Conservation (phyloP, 2,329 filamentous ascomycete species). For the Cladosporium sp. region DNA sequence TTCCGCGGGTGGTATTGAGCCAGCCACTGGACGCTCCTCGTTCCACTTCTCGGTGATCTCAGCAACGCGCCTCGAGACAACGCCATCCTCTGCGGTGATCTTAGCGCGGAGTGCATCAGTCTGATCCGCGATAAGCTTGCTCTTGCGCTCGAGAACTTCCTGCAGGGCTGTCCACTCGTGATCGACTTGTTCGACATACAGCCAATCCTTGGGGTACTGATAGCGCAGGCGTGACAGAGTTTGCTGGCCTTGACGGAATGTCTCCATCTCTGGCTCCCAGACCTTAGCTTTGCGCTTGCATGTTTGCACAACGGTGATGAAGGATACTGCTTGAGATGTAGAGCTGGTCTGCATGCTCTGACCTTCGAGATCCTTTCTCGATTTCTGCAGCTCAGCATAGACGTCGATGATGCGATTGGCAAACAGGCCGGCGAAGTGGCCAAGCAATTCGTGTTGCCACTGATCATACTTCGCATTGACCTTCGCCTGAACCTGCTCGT, state of each 20-base stretch:
- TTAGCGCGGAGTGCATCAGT: slow-evolving; percentile 92
- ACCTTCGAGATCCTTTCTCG: slow-evolving; percentile 81
- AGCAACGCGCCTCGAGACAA: slow-evolving; percentile 80
- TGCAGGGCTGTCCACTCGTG: slow-evolving; percentile 93
- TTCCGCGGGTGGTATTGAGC: slow-evolving; percentile 83
- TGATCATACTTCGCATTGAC: slow-evolving; percentile 99
- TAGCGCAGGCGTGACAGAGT: slow-evolving; percentile 88
- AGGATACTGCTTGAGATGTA: slow-evolving; percentile 93
- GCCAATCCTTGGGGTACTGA: slow-evolving; percentile 89
- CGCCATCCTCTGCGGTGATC: slow-evolving; percentile 87
- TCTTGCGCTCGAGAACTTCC: slow-evolving; percentile 86
- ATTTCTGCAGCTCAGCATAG: slow-evolving; percentile 85
- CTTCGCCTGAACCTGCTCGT: slow-evolving; percentile 97
- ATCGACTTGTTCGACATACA: slow-evolving; percentile 93
- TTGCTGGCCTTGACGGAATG: slow-evolving; percentile 92
- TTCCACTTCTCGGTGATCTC: slow-evolving; percentile 88
- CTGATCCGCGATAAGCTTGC: slow-evolving; percentile 93
- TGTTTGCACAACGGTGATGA: slow-evolving; percentile 96
- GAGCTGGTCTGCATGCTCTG: slow-evolving; percentile 92
- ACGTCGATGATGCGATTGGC: slow-evolving; percentile 89
- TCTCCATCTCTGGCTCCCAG: slow-evolving; percentile 94
- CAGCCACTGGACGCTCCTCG: slow-evolving; percentile 93
- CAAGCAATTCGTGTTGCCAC: slow-evolving; percentile 96
- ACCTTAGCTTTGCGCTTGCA: slow-evolving; percentile 90
- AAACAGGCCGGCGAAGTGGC: slow-evolving; percentile 86